Conservation (phyloP, 2,329 filamentous ascomycete genomes). For the Paecilomyces sp. region DNA sequence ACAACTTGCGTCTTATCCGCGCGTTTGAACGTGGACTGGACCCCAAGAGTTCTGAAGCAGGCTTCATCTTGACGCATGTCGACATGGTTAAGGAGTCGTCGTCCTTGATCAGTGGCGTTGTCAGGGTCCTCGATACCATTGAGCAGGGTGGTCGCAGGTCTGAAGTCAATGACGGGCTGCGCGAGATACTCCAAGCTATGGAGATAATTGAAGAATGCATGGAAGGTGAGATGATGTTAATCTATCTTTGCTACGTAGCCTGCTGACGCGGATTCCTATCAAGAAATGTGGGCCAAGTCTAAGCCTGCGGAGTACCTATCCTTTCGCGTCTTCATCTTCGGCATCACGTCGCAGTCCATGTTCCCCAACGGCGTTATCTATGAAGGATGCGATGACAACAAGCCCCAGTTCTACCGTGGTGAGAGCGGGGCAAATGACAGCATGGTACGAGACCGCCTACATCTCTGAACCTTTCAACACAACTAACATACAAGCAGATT, state of each 20-base stretch:
- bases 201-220: constrained; percentile 68
- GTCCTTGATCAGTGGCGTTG: constrained; percentile 64
- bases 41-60: constrained; percentile 79
- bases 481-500: constrained; percentile 40
- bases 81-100: constrained; percentile 90
- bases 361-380: constrained; percentile 89
- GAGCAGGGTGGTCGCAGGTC: constrained; percentile 44
- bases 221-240: constrained; percentile 50
- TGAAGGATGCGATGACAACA: constrained; percentile 65
- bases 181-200: constrained; percentile 56
- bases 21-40: constrained; percentile 89
- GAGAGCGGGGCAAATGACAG: constrained; percentile 92
- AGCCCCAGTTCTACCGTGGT: constrained; percentile 76
- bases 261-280: not conserved
- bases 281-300: constrained; percentile 83
- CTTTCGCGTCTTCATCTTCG: constrained; percentile 96
- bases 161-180: constrained; percentile 58
- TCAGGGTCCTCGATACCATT: constrained; percentile 57
- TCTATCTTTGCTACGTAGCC: not conserved
- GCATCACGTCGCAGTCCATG: constrained; percentile 89
- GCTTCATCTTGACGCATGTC: constrained; percentile 91
- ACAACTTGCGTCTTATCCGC: constrained; percentile 72
- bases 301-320: constrained; percentile 76
- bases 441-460: constrained; percentile 49
- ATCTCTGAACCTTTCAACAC: not conserved